Percentiles rank a stretch among this genome's conserved stretches.
phyloP scores from a whole-genome alignment of 164 flowering plant species.

The Saururus chinensis region DNA sequence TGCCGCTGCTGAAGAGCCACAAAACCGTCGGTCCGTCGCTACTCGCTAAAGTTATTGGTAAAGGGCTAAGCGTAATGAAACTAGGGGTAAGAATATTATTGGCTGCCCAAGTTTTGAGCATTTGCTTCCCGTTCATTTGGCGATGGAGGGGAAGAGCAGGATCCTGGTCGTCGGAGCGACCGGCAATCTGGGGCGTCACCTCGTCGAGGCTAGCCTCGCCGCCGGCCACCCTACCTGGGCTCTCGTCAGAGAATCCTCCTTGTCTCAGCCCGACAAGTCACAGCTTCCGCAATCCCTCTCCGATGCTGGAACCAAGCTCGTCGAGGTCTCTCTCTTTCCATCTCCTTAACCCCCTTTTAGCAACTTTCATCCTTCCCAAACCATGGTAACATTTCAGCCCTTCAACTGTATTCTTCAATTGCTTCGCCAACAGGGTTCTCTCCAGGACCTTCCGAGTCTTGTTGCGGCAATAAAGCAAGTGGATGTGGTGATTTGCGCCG shows the following conservation, averaged over 20 bases:
- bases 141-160: background rate
- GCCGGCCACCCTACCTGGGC: slow-evolving; percentile 7
- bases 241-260: slow-evolving; percentile 4
- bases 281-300: slow-evolving; percentile 2
- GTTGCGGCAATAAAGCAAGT: slow-evolving; percentile 52
- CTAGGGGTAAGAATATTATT: too few relatives aligned
- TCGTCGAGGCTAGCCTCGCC: slow-evolving; percentile 45
- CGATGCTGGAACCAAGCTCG: slow-evolving; percentile 2
- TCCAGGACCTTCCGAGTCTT: slow-evolving; percentile 46
- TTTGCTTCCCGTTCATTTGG: too few relatives aligned
- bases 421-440: slow-evolving; percentile 41
- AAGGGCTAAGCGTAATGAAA: too few relatives aligned
- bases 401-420: slow-evolving; percentile 1
- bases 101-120: too few relatives aligned
- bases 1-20: too few relatives aligned
- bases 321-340: background rate
- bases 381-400: too few relatives aligned
- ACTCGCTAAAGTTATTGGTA: too few relatives aligned
- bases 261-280: slow-evolving; percentile 2
- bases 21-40: too few relatives aligned
- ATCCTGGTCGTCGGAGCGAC: slow-evolving; percentile 63
- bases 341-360: too few relatives aligned
- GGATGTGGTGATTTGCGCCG: slow-evolving; percentile 70
- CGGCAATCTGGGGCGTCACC: slow-evolving; percentile 52
- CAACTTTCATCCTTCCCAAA: too few relatives aligned